These are phyloP conservation scores for Ustilago curta DNA, from an alignment of 1,284 basidiomycete species.

Conservation along the genomic window DNA sequence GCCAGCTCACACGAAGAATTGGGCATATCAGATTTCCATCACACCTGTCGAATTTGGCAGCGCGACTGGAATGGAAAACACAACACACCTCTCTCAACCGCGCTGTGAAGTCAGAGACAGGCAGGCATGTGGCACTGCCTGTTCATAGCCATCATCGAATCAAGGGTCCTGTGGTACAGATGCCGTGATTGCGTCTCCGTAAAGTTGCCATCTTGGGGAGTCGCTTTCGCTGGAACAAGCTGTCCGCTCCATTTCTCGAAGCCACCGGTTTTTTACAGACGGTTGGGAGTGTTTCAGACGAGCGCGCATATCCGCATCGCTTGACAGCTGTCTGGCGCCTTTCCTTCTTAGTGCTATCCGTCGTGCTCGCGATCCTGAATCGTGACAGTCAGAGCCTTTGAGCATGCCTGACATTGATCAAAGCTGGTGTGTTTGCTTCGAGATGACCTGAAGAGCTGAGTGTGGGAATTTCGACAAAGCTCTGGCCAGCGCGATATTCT, in stretches of 20 bases:
- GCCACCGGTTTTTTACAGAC: neutral
- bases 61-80: constrained; percentile 25
- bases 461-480: neutral
- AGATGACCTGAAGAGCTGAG: neutral
- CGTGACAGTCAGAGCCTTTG: neutral
- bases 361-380: neutral
- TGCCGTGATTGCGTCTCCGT: neutral
- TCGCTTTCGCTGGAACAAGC: neutral
- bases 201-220: constrained; percentile 1
- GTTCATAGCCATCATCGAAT: neutral
- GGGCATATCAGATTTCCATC: constrained; percentile 38
- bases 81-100: neutral
- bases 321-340: constrained; percentile 16
- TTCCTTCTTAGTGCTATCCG: neutral
- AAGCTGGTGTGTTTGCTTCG: constrained; percentile 3
- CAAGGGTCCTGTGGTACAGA: constrained; percentile 4
- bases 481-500: neutral
- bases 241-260: constrained; percentile 13
- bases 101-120: neutral
- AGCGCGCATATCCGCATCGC: constrained; percentile 14
- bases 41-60: constrained; percentile 41
- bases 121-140: neutral
- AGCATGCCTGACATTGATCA: constrained; percentile 1
- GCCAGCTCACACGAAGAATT: constrained; percentile 20
- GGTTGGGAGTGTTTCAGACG: constrained; percentile 14